Conservation (phyloP, 805 yeast species). For the Alloascoidea africana region DNA sequence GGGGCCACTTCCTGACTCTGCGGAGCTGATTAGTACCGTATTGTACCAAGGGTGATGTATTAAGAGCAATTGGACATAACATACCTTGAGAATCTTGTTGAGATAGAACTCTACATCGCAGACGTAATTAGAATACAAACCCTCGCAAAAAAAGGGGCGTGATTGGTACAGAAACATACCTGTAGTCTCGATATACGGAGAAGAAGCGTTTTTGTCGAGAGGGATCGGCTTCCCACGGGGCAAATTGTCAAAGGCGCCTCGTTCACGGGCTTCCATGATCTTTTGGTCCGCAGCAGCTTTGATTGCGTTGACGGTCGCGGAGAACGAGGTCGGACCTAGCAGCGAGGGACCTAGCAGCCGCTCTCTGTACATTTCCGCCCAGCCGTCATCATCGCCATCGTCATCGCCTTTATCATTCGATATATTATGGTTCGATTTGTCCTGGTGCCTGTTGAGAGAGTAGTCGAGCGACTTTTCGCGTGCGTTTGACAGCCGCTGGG, state of each 20-base stretch:
- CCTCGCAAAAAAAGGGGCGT: too few relatives aligned
- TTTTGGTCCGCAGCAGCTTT: conserved; percentile 58
- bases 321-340: conserved; percentile 25
- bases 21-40: too few relatives aligned
- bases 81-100: conserved; percentile 46
- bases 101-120: too few relatives aligned
- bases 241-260: conserved; percentile 53
- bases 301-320: conserved; percentile 33
- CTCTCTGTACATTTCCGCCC: conserved; percentile 48
- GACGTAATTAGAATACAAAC: too few relatives aligned
- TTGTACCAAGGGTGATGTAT: neutral
- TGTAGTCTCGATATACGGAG: conserved; percentile 47
- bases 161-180: conserved; percentile 70
- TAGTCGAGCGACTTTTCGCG: conserved; percentile 56
- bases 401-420: conserved; percentile 9
- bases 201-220: conserved; percentile 22
- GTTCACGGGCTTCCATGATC: conserved; percentile 57
- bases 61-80: too few relatives aligned
- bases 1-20: conserved; percentile 64
- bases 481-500: conserved; percentile 41
- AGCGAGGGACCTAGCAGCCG: conserved; percentile 42
- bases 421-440: neutral
- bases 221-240: conserved; percentile 51
- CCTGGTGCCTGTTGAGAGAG: conserved; percentile 14
- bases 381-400: conserved; percentile 31